Base-by-base conservation (phyloP, 2,329 filamentous ascomycete genomes). In the Colletotrichum falcatum region DNA sequence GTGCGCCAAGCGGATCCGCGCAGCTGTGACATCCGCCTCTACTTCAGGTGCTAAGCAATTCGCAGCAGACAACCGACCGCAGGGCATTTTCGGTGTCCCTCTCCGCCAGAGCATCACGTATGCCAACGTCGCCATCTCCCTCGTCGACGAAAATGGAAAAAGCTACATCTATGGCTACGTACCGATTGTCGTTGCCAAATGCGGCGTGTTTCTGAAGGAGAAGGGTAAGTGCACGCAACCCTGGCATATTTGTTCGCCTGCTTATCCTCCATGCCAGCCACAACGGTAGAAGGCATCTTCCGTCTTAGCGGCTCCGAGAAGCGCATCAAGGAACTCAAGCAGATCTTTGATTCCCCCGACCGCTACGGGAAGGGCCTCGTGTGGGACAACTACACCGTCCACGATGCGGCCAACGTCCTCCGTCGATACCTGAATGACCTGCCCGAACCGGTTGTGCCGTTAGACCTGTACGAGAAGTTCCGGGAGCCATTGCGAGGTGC, bases 81-180 rank as follows among this genome's bases (percentile, higher is more conserved):
- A 90, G 71, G 94, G 95, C 74, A 98, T 99, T 73, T 99, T 99
- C 79, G 96, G 96, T 63, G 91, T 99, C 42, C 94, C 96, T 48
- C 87, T 99, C 69, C 93, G 94, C 76, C 91, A 95, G 78, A 98
- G 95, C 83, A 98, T 99, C 80, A 93, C 92, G 71, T 98, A 99
- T 80, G 96, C 96, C 70, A 99, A 98, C 78, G 96, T 99, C 71
- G 96, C 96, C 73, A 99, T 99, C 77, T 98, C 95, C 28, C 88
- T 99, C 35, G 93, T 96, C 74, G 95, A 98, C 79, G 94, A 95
- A 74, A 89, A 96, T 74, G 95, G 95, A 39, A 90, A 96, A 80
- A 97, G 94, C 82, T 98, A 97, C 81, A 98, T 98, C 64, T 99
- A 98, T 80, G 96, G 96, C 77, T 98, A 98, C 78, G 95, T 99